A percentile compares a stretch with the other conserved stretches of the same genome.
phyloP scores from a whole-genome alignment of 371 early-diverging fungal genomes.

The Agmasoma carcini region DNA sequence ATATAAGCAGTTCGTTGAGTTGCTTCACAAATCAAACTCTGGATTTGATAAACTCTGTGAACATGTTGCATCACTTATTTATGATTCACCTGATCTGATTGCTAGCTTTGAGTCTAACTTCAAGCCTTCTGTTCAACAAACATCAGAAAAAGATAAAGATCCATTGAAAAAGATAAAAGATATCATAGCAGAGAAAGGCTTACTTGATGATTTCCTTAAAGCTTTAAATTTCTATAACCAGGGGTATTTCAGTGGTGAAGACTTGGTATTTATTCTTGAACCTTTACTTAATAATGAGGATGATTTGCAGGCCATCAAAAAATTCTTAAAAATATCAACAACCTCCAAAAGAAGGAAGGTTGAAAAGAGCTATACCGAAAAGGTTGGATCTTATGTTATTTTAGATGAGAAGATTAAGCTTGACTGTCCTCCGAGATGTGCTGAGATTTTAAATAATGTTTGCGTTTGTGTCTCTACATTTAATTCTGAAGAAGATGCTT shows the following conservation, averaged over 20 bases:
- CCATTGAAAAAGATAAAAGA: conserved; percentile 45
- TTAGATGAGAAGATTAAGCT: conserved; percentile 43
- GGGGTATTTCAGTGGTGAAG: conserved; percentile 66
- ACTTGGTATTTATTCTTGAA: conserved; percentile 65
- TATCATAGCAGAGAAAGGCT: conserved; percentile 60
- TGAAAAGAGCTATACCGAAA: conserved; percentile 5
- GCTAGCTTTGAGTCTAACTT: conserved; percentile 62
- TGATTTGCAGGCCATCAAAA: conserved; percentile 76
- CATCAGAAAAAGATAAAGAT: conserved; percentile 6
- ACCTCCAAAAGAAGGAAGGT: conserved; percentile 32
- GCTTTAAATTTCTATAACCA: conserved; percentile 80
- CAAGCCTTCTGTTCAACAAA: conserved; percentile 59
- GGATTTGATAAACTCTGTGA: conserved; percentile 34
- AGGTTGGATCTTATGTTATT: conserved; percentile 47
- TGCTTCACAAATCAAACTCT: conserved; percentile 40
- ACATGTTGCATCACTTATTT: conserved; percentile 39
- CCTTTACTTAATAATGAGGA: conserved; percentile 62
- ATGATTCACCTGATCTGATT: conserved; percentile 47
- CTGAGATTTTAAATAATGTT: conserved; percentile 79
- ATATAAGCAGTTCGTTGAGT: conserved; percentile 48
- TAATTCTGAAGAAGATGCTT: conserved; percentile 77
- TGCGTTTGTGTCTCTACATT: conserved; percentile 83
- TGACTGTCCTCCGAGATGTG: conserved; percentile 65
- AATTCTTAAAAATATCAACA: conserved; percentile 72
- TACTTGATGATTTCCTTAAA: conserved; percentile 87